phyloP scores from a whole-genome alignment of 805 yeast genomes.

The Zygoascus flipseniorum region DNA sequence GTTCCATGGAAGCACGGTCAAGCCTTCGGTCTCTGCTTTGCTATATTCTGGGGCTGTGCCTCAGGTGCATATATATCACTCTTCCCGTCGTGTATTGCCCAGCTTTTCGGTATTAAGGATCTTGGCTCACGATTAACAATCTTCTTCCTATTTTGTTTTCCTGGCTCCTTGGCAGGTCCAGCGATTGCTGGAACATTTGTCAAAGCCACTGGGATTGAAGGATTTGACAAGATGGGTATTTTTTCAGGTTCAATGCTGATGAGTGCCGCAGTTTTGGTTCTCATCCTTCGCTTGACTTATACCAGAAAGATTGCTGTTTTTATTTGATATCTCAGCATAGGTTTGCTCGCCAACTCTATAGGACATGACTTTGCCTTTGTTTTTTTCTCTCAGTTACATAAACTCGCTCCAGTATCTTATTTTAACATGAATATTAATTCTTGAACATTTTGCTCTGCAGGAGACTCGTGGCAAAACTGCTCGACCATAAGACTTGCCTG shows the following conservation, averaged over 20 bases:
- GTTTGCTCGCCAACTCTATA: too few relatives aligned
- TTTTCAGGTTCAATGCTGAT: slow-evolving; percentile 28
- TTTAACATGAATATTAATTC: too few relatives aligned
- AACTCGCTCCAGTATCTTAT: too few relatives aligned
- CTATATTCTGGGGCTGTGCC: slow-evolving; percentile 29
- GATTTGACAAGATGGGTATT: slow-evolving; percentile 26
- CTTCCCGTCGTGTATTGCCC: slow-evolving; percentile 29
- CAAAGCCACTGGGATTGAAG: slow-evolving; percentile 19
- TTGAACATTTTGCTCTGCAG: too few relatives aligned
- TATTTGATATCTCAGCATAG: slow-evolving; percentile 5
- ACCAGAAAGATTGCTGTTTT: slow-evolving; percentile 14
- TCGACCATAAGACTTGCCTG: too few relatives aligned
- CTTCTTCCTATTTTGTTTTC: slow-evolving; percentile 23
- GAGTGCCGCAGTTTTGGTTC: slow-evolving; percentile 11
- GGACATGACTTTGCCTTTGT: too few relatives aligned
- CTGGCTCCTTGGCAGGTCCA: slow-evolving; percentile 31
- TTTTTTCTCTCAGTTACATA: too few relatives aligned
- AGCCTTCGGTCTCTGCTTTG: slow-evolving; percentile 20
- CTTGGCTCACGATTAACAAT: slow-evolving; percentile 26
- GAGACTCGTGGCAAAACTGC: too few relatives aligned
- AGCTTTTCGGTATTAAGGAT: slow-evolving; percentile 29
- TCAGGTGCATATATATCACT: slow-evolving; percentile 31
- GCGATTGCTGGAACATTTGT: slow-evolving; percentile 30
- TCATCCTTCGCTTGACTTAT: slow-evolving; percentile 12
- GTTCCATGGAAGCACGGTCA: slow-evolving; percentile 12